Conservation (phyloP, 495 filamentous ascomycete genomes). For the Tetracladium marchalianum region DNA sequence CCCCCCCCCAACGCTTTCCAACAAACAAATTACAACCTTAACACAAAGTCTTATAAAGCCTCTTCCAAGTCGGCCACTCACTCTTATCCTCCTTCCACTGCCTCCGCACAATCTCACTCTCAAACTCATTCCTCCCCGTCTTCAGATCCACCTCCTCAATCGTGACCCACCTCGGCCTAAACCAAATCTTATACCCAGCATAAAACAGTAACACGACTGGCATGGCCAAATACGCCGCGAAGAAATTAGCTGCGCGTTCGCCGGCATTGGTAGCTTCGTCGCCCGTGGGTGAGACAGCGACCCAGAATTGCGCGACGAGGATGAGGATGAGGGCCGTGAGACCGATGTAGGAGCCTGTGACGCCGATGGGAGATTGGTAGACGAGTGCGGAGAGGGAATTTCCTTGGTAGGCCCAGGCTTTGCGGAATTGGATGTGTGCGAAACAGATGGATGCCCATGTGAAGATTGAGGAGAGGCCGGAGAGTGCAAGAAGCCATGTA, state of each 20-base stretch:
- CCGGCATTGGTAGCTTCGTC: constrained; percentile 32
- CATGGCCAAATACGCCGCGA: constrained; percentile 65
- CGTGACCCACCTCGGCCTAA: constrained; percentile 56
- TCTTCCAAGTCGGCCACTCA: constrained; percentile 83
- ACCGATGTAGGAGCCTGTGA: constrained; percentile 76
- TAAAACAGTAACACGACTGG: constrained; percentile 74
- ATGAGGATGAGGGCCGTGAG: constrained; percentile 69
- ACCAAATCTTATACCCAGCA: constrained; percentile 65
- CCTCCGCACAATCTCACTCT: constrained; percentile 59
- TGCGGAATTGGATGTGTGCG: constrained; percentile 84
- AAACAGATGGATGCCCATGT: constrained; percentile 89
- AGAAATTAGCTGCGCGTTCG: constrained; percentile 55
- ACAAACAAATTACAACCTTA: constrained; percentile 15
- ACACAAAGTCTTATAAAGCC: constrained; percentile 42
- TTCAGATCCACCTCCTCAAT: constrained; percentile 69
- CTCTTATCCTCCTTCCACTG: constrained; percentile 57
- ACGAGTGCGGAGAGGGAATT: constrained; percentile 67
- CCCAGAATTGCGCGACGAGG: constrained; percentile 92
- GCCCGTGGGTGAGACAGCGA: constrained; percentile 62
- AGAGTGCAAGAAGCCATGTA: constrained; percentile 82
- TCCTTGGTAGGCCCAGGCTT: constrained; percentile 64
- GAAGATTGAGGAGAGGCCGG: constrained; percentile 80
- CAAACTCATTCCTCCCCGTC: constrained; percentile 80
- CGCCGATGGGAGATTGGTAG: constrained; percentile 72
- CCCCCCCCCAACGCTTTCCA: neutral